Evolutionary conservation across 257 asterid genomes (phyloP).

Genomic region (Solanum pennellii): DNA sequence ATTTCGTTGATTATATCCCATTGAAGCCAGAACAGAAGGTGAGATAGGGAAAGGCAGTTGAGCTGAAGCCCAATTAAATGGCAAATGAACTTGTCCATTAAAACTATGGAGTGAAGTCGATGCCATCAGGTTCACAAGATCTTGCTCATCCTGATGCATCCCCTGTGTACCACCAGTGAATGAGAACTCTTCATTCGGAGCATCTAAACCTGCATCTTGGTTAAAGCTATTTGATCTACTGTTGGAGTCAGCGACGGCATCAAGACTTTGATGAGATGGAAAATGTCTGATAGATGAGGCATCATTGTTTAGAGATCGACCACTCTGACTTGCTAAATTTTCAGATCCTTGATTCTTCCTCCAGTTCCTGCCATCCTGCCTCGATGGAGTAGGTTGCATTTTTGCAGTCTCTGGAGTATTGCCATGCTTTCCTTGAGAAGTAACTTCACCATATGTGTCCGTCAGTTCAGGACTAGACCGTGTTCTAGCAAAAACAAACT

Average conservation of each 20-base stretch:
- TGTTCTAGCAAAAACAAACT: slow-evolving; percentile 65
- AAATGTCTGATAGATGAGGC: slow-evolving; percentile 26
- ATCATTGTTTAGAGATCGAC: slow-evolving; percentile 34
- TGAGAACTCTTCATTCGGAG: slow-evolving; percentile 44
- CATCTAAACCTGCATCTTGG: slow-evolving; percentile 37
- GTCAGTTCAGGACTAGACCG: slow-evolving; percentile 94
- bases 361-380: slow-evolving; percentile 33
- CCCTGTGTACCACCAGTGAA: slow-evolving; percentile 41
- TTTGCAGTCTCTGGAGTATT: slow-evolving; percentile 42
- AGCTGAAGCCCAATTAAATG: slow-evolving; percentile 53
- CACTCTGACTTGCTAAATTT: slow-evolving; percentile 36
- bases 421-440: slow-evolving; percentile 7
- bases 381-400: slow-evolving; percentile 23
- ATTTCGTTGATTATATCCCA: slow-evolving; percentile 63
- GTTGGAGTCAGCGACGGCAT: slow-evolving; percentile 35
- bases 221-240: slow-evolving; percentile 37
- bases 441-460: slow-evolving; percentile 41
- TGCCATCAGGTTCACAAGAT: slow-evolving; percentile 72
- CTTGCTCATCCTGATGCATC: slow-evolving; percentile 79
- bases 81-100: slow-evolving; percentile 54
- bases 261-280: slow-evolving; percentile 40
- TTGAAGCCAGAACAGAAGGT: slow-evolving; percentile 67
- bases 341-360: slow-evolving; percentile 45
- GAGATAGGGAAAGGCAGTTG: slow-evolving; percentile 69
- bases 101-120: slow-evolving; percentile 72